Evolutionary conservation across 768 basidiomycete species (phyloP).

Genomic region (Pisolithus orientalis): DNA sequence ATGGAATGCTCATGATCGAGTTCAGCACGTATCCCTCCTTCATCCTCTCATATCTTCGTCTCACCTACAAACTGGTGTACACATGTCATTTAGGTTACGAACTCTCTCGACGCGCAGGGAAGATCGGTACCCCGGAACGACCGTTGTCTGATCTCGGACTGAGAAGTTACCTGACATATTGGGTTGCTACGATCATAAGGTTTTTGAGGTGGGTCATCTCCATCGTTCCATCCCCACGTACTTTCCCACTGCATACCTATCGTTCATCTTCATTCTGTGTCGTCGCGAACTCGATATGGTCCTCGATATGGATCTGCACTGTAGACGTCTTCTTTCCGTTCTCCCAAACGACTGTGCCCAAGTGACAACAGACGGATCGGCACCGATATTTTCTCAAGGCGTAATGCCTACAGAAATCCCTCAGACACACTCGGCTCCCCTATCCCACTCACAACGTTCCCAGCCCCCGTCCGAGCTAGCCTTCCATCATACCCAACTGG

Average conservation of each 20-base stretch:
- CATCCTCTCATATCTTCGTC: not conserved
- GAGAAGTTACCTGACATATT: slow-evolving; percentile 83
- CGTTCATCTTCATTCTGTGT: not conserved
- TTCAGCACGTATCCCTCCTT: slow-evolving; percentile 67
- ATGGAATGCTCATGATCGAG: slow-evolving; percentile 95
- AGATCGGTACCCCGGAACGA: slow-evolving; percentile 88
- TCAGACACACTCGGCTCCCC: slow-evolving; percentile 30
- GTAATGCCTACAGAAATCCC: not conserved
- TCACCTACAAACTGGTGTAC: not conserved
- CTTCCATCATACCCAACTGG: not conserved
- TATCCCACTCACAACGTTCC: slow-evolving; percentile 28
- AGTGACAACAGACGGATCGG: slow-evolving; percentile 37
- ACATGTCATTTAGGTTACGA: slow-evolving; percentile 67
- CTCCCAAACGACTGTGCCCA: slow-evolving; percentile 48
- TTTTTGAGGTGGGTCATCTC: slow-evolving; percentile 58
- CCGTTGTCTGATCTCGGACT: slow-evolving; percentile 92
- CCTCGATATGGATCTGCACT: not conserved
- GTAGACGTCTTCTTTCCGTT: slow-evolving; percentile 52
- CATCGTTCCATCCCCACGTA: not conserved
- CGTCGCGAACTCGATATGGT: not conserved
- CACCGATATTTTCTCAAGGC: not conserved
- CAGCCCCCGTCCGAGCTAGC: not conserved
- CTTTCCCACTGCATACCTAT: not conserved
- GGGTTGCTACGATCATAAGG: slow-evolving; percentile 78
- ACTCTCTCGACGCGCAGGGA: slow-evolving; percentile 71